Conservation (phyloP, 2,329 filamentous ascomycete genomes). For the Monosporascus cannonballus region DNA sequence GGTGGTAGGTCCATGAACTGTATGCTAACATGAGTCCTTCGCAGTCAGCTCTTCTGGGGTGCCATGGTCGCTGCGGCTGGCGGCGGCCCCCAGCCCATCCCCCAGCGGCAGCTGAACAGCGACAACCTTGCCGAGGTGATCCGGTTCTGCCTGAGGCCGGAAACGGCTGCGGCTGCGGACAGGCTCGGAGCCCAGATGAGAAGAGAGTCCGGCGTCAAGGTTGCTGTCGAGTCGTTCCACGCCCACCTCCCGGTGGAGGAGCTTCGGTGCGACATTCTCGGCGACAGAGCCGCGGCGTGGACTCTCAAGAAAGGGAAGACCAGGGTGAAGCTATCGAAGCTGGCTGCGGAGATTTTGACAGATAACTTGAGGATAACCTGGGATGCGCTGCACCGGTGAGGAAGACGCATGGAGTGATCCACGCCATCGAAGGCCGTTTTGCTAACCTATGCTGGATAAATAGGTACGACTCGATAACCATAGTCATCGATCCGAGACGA, state of each 20-base stretch:
- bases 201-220: slow-evolving; percentile 28
- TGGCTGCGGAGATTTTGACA: slow-evolving; percentile 47
- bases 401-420: slow-evolving; percentile 30
- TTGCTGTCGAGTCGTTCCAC: slow-evolving; percentile 33
- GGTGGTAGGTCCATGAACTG: too few species aligned
- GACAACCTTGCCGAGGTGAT: slow-evolving; percentile 30
- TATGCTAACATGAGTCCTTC: neutral
- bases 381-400: slow-evolving; percentile 15
- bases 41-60: slow-evolving; percentile 35
- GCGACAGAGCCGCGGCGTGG: slow-evolving; percentile 46
- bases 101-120: slow-evolving; percentile 25
- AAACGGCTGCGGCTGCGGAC: slow-evolving; percentile 23
- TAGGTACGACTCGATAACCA: too few species aligned
- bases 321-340: slow-evolving; percentile 38
- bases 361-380: slow-evolving; percentile 44
- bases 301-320: slow-evolving; percentile 26
- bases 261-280: slow-evolving; percentile 27
- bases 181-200: slow-evolving; percentile 29
- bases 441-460: too few species aligned
- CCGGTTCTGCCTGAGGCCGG: slow-evolving; percentile 23
- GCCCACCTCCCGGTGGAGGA: slow-evolving; percentile 24
- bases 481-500: slow-evolving; percentile 4
- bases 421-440: neutral
- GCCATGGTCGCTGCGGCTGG: slow-evolving; percentile 32
- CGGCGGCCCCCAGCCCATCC: slow-evolving; percentile 31